phyloP scores from a whole-genome alignment of 768 basidiomycete species.

The Tylopilus plumbeoviolaceoides region DNA sequence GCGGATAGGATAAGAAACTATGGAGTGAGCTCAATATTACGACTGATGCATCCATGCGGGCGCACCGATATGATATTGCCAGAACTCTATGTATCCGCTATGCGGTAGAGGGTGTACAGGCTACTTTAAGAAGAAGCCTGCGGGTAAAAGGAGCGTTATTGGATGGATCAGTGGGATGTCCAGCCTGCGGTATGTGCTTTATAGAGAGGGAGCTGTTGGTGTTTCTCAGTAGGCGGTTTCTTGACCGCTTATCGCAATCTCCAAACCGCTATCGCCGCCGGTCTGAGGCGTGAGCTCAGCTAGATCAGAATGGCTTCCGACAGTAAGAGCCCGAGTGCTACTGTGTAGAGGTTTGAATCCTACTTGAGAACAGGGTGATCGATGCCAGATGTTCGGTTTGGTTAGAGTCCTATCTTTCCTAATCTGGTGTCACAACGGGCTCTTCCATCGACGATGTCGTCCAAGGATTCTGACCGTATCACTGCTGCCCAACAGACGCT shows the following conservation, averaged over 20 bases:
- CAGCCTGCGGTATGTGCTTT: neutral
- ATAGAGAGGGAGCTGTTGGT: no score
- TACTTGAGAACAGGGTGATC: no score
- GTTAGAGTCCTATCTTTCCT: neutral
- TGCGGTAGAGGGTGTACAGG: no score
- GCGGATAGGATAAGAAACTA: neutral
- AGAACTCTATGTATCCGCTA: neutral
- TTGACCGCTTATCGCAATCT: neutral
- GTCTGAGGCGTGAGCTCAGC: neutral
- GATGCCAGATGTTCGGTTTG: no score
- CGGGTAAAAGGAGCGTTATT: neutral
- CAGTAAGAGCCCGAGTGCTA: neutral
- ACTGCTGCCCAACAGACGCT: conserved; percentile 66
- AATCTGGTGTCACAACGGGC: neutral
- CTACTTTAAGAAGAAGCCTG: neutral
- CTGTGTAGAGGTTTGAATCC: no score
- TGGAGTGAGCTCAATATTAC: neutral
- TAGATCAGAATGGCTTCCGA: neutral
- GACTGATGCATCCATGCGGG: neutral
- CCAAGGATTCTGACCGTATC: conserved; percentile 55
- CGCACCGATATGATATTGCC: neutral
- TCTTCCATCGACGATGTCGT: conserved; percentile 26
- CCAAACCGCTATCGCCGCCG: neutral
- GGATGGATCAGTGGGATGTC: neutral
- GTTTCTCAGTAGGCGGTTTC: neutral